These are phyloP conservation scores for Hemileccinum rubropunctum DNA, from an alignment of 768 basidiomycete genomes.

Conservation along the genomic window DNA sequence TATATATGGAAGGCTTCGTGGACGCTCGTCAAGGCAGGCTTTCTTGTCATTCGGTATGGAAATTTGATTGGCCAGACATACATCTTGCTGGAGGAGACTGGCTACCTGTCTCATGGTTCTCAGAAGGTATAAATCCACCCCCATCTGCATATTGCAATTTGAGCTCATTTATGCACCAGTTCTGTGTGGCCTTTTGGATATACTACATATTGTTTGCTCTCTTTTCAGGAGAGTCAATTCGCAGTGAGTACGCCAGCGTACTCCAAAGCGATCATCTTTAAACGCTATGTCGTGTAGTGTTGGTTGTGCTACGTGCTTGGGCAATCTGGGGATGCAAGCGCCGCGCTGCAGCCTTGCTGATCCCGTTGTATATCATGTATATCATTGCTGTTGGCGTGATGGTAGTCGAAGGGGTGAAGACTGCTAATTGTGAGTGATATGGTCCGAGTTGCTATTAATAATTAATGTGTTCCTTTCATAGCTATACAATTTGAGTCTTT, in stretches of 20 bases:
- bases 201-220: neutral
- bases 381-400: neutral
- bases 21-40: conserved; percentile 1
- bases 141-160: neutral
- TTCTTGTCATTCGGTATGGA: conserved; percentile 13
- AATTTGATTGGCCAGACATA: conserved; percentile 6
- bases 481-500: neutral
- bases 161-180: neutral
- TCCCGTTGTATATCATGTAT: neutral
- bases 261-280: neutral
- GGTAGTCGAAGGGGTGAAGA: neutral
- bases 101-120: neutral
- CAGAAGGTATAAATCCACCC: neutral
- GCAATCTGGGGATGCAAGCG: neutral
- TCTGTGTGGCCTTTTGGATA: neutral
- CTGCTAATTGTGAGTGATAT: neutral
- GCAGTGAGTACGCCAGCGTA: neutral
- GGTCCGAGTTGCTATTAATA: neutral
- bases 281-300: neutral
- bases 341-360: neutral
- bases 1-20: conserved; percentile 8
- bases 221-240: neutral
- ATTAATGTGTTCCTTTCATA: neutral
- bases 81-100: conserved; percentile 8
- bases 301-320: conserved; percentile 3